Base-by-base conservation (phyloP, 2,329 filamentous ascomycete species). In the Colletotrichum lindemuthianum region DNA sequence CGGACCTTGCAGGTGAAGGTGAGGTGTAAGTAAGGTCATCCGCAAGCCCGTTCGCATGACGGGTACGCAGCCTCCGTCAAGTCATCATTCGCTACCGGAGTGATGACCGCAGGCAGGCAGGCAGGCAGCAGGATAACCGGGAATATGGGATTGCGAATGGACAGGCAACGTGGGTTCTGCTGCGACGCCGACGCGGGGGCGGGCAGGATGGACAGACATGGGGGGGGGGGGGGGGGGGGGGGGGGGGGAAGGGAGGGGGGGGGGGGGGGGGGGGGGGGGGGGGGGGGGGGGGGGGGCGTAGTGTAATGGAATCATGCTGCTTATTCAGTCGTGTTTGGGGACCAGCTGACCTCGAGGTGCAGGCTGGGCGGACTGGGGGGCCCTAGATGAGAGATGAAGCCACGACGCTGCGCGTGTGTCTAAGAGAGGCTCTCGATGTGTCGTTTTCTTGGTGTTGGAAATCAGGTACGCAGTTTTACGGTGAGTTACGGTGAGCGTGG, bases 281-380 rank as follows among this genome's bases (percentile, higher is more conserved):
- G 15, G 53, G 53, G 15, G 53, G 53, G 15, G 53, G 53, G 15
- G 53, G 53, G 15, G 13, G 37, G 13, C 9, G 37, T 9, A 40
- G 8, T 34, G 43, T 48, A 24, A 48, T 48, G 45, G 45, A 34
- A 32, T 9, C 16, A 33, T 1, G 33, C 2, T 33, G 10, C 11
- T 39, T 36, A 43, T 34, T 8, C n/a, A 4, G 24, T 32, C 56
- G n/a, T n/a, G 37, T 34, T 24, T 13, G 43, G 50, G 36, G 56
- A 50, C 33, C 50, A 64, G 60, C 60, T 64, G 60, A 64, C 60
- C 56, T 44, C 44, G 50, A 55, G 44, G 51, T 60, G 60, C 60
- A 64, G 56, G 15, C 56, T 64, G 16, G 57, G 56, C 50, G 33
- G 16, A 24, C 60, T 6, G 57, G 60, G 57, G 60, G 56, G 44